phyloP scores from a whole-genome alignment of 441 rosid genomes.

The Pelargonium fulgidum region DNA sequence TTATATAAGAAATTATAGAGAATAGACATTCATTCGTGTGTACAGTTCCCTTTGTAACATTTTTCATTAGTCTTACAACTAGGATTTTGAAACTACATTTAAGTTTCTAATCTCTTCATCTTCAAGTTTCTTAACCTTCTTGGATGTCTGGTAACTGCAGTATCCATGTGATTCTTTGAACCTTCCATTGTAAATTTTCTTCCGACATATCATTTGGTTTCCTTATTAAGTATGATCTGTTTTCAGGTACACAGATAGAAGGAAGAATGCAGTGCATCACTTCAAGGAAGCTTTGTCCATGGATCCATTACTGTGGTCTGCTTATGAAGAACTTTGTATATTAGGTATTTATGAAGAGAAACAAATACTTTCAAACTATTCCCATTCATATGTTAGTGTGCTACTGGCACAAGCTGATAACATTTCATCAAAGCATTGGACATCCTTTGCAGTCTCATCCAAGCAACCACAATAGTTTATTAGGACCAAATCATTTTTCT shows the following conservation, averaged over 20 bases:
- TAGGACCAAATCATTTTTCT: constrained; percentile 6
- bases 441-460: not conserved
- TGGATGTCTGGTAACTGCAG: not conserved
- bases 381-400: not conserved
- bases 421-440: not conserved
- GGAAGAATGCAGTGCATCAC: constrained; percentile 65
- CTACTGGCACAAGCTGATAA: constrained; percentile 11
- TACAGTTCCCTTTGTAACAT: not conserved
- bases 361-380: constrained; percentile 7
- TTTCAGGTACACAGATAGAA: constrained; percentile 88
- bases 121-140: not conserved
- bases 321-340: constrained; percentile 83
- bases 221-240: constrained; percentile 19
- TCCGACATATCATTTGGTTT: not conserved
- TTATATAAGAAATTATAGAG: not conserved
- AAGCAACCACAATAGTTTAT: not conserved
- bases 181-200: not conserved
- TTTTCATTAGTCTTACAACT: not conserved
- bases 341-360: constrained; percentile 50
- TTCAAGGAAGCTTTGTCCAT: constrained; percentile 73
- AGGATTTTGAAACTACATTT: not conserved
- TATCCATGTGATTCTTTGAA: not conserved
- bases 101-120: not conserved
- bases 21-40: not conserved
- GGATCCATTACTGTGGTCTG: constrained; percentile 92